Percentiles rank a stretch among this genome's conserved stretches.
These are phyloP conservation scores for Globisporangium acanthophoron DNA, from an alignment of 352 stramenopile genomes.

Conservation along the genomic window DNA sequence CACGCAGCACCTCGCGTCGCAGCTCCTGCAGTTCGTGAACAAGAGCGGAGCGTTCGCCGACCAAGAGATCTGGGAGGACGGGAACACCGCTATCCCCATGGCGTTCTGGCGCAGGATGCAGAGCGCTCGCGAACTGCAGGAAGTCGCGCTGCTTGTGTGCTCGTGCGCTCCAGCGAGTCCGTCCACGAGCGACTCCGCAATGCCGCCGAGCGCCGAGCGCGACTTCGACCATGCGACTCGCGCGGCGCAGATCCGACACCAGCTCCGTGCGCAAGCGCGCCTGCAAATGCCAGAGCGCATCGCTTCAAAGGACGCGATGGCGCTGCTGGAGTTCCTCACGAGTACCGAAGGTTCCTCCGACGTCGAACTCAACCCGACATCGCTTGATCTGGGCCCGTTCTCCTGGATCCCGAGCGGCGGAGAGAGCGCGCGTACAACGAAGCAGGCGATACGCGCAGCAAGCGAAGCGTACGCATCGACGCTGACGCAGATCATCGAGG, in stretches of 20 bases:
- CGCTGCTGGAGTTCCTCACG: constrained; percentile 9
- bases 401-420: background rate
- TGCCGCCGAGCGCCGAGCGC: background rate
- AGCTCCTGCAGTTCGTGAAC: constrained; percentile 7
- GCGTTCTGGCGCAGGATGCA: constrained; percentile 12
- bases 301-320: background rate
- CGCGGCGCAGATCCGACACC: constrained; percentile 10
- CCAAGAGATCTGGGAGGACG: background rate
- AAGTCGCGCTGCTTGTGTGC: constrained; percentile 12
- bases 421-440: background rate
- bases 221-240: constrained; percentile 2
- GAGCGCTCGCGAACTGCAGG: constrained; percentile 6
- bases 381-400: constrained; percentile 3
- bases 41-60: constrained; percentile 1
- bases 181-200: background rate
- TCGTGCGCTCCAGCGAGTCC: constrained; percentile 9
- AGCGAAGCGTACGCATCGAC: constrained; percentile 5
- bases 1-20: background rate
- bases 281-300: background rate
- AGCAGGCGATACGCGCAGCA: constrained; percentile 1
- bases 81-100: background rate
- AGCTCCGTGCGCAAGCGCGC: background rate
- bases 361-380: background rate
- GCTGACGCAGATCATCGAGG: constrained; percentile 1
- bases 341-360: background rate